These are phyloP conservation scores for Cymbopogon flexuosus DNA, from an alignment of 202 grass and related monocot species.

Conservation along the genomic window DNA sequence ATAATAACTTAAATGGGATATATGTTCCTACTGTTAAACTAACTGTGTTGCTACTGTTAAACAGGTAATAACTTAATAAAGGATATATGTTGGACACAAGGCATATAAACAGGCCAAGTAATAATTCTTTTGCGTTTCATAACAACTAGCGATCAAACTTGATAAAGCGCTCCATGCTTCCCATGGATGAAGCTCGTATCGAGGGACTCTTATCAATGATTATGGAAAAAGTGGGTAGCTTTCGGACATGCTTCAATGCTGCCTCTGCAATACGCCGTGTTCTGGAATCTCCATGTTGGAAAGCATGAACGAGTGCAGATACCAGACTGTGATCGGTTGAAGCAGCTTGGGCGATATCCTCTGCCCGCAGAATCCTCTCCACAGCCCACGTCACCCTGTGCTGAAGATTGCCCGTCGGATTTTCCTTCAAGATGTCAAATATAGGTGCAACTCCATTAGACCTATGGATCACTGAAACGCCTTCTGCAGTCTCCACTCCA, in stretches of 20 bases:
- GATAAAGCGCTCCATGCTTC: conserved; percentile 31
- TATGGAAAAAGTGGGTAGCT: conserved; percentile 51
- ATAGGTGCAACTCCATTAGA: conserved; percentile 43
- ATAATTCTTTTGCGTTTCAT: no score
- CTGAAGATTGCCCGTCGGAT: conserved; percentile 47
- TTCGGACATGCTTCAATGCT: conserved; percentile 63
- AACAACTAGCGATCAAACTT: conserved; percentile 16
- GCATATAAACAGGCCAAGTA: background rate
- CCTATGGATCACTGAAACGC: conserved; percentile 38
- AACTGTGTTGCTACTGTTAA: background rate
- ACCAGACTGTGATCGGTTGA: conserved; percentile 43
- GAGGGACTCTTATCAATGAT: conserved; percentile 35
- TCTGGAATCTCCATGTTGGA: conserved; percentile 51
- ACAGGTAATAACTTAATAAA: background rate
- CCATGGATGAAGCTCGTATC: conserved; percentile 14
- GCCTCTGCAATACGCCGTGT: conserved; percentile 57
- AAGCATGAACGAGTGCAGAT: conserved; percentile 59
- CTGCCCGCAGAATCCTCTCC: conserved; percentile 68
- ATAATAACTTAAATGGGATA: no score
- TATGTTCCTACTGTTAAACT: no score
- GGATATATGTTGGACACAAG: background rate
- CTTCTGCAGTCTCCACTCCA: conserved; percentile 48
- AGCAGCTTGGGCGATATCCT: conserved; percentile 52
- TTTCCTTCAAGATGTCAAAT: conserved; percentile 55
- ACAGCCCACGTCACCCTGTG: conserved; percentile 62